These are phyloP conservation scores for Coniochaeta hoffmannii DNA, from an alignment of 2,329 filamentous ascomycete genomes.

Conservation along the genomic window DNA sequence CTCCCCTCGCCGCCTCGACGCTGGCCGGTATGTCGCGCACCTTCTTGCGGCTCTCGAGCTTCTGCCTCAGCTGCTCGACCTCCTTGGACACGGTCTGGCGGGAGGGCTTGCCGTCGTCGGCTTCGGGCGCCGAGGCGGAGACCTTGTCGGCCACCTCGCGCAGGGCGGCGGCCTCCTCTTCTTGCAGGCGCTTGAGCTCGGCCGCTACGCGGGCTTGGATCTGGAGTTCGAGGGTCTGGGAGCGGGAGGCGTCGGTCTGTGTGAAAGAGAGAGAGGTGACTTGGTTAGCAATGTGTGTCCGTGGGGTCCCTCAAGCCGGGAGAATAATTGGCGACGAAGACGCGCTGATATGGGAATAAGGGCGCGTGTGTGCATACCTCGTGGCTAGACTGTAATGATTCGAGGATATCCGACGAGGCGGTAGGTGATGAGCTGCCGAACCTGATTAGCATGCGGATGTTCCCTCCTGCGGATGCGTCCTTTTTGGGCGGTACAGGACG, in stretches of 20 bases:
- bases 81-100: constrained; percentile 50
- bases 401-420: constrained; percentile 73
- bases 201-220: constrained; percentile 80
- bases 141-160: constrained; percentile 60
- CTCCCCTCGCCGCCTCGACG: constrained; percentile 67
- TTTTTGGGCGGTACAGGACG: background rate
- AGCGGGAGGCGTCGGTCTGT: constrained; percentile 83
- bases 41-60: constrained; percentile 56
- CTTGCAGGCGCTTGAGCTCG: constrained; percentile 75
- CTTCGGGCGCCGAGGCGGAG: constrained; percentile 30
- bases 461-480: background rate
- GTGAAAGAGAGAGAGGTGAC: background rate
- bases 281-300: background rate
- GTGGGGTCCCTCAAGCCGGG: too few species aligned
- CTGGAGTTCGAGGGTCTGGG: constrained; percentile 75
- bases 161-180: constrained; percentile 62
- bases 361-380: constrained; percentile 58
- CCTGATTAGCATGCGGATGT: background rate
- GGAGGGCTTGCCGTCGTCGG: constrained; percentile 19
- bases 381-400: constrained; percentile 73
- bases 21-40: constrained; percentile 61
- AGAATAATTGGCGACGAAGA: too few species aligned
- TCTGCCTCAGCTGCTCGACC: constrained; percentile 48
- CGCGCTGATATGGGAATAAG: too few species aligned
- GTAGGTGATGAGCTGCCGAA: constrained; percentile 32